Base-by-base conservation (phyloP, 1,284 basidiomycete species). In the Cutaneotrichosporon spelunceum region DNA sequence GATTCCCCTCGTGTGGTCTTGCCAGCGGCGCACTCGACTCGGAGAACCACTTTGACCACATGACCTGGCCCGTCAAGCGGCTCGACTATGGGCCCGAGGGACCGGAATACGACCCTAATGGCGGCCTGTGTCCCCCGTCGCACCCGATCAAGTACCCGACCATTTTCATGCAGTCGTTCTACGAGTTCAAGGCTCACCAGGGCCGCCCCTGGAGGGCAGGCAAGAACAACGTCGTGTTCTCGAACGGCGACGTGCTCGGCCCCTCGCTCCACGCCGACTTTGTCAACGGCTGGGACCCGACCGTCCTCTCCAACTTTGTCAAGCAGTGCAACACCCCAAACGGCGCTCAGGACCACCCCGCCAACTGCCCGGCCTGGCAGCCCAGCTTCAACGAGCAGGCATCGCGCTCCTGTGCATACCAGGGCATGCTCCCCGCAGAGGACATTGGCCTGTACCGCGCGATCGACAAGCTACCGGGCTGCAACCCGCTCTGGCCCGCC, bases 41-140 rank as follows among this genome's bases (percentile, higher is more conserved):
- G 19, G 26, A 42, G 2, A 73, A 78, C 65, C 72, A 77, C 63
- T 78, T 78, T 67, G 72, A 71, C 13, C 76, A 78, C 65, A 72
- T 78, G 71, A 61, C 71, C 7, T 78, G 75, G 75, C 74, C 74
- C 1, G 55, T 42, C 19, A 6, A 42, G 19, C 4, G 39, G 19
- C 39, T 68, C 36, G 19, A 27, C 23, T 26, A 33, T 5, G 61
- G 59, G 68, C 8, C 27, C 27, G 48, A 50, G 24, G 48, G 27
- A 19, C 26, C 48, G 2, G 16, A 1, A 2, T n/a, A n/a, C 27
- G 19, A 30, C 16, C 24, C 48, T 8, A 50, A 50, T 16, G 48
- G 48, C 68, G 6, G 33, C 16, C 14, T 21, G 14, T 63, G 62
- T 52, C 62, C 62, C 13, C 36, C 45, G 10, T 34, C 54, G 19